A percentile compares a stretch with the other conserved stretches of the same genome.
Evolutionary conservation across 768 basidiomycete genomes (phyloP).

Genomic region (Pholiota microspora): DNA sequence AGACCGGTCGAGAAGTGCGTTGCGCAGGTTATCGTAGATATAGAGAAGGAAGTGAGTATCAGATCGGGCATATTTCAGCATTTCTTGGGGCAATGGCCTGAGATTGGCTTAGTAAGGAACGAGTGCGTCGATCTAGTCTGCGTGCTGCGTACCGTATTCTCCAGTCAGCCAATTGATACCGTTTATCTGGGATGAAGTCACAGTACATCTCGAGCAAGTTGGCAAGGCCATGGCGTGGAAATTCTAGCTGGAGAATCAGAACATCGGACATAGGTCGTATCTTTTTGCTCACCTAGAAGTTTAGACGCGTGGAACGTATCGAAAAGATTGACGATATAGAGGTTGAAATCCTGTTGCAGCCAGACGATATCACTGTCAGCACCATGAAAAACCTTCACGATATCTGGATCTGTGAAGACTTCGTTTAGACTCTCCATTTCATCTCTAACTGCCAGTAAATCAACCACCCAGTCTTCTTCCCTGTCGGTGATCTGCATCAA

Average conservation of each 20-base stretch:
- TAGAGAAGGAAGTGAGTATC: slow-evolving; percentile 95
- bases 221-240: slow-evolving; percentile 82
- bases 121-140: not conserved
- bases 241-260: slow-evolving; percentile 45
- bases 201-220: slow-evolving; percentile 86
- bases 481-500: slow-evolving; percentile 91
- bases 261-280: not conserved
- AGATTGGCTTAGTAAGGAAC: slow-evolving; percentile 24
- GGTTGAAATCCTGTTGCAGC: slow-evolving; percentile 93
- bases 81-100: slow-evolving; percentile 76
- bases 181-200: slow-evolving; percentile 88
- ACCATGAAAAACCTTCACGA: slow-evolving; percentile 94
- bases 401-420: slow-evolving; percentile 78
- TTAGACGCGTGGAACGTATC: slow-evolving; percentile 96
- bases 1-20: slow-evolving; percentile 78
- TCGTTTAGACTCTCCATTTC: slow-evolving; percentile 76
- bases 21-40: slow-evolving; percentile 89
- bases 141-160: slow-evolving; percentile 73
- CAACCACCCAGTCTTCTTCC: slow-evolving; percentile 83
- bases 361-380: slow-evolving; percentile 93
- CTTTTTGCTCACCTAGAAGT: slow-evolving; percentile 53
- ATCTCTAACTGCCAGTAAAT: slow-evolving; percentile 72
- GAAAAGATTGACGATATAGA: slow-evolving; percentile 95
- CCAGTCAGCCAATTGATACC: slow-evolving; percentile 98
- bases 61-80: slow-evolving; percentile 90